Percentiles rank a stretch among this genome's conserved stretches.
Evolutionary conservation across 176 grass and related monocot species (phyloP).

Genomic region (Tillandsia fasciculata): DNA sequence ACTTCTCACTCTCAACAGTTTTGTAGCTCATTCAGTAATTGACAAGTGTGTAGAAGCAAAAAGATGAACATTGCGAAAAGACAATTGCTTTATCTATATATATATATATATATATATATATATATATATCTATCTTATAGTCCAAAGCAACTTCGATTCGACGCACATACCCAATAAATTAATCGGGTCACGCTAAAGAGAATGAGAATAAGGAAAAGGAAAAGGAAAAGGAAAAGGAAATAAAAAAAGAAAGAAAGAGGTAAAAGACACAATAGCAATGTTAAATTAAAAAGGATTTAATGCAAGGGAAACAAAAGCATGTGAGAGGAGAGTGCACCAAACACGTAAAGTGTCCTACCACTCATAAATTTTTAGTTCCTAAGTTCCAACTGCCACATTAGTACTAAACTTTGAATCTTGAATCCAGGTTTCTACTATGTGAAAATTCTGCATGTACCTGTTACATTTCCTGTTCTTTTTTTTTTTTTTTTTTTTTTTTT

Average conservation of each 20-base stretch:
- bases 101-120: no score
- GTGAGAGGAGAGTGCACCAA: conserved; percentile 17
- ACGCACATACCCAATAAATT: neutral
- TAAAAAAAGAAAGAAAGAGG: neutral
- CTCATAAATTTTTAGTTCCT: neutral
- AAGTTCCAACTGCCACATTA: neutral
- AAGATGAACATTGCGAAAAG: no score
- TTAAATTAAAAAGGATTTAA: neutral
- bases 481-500: no score
- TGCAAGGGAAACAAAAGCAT: conserved; percentile 23
- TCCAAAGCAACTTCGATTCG: neutral
- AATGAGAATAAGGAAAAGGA: neutral
- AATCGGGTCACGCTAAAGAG: neutral
- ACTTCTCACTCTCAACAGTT: no score
- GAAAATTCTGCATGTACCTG: no score
- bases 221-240: neutral
- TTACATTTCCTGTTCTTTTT: no score
- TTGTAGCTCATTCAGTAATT: no score
- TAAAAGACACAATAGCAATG: neutral
- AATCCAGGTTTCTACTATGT: no score
- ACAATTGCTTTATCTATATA: no score
- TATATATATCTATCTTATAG: neutral
- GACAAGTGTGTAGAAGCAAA: no score
- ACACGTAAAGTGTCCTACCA: conserved; percentile 11
- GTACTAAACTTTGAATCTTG: neutral